phyloP scores from a whole-genome alignment of 139 green algal genomes.

The Chlamydomonas sp. region DNA sequence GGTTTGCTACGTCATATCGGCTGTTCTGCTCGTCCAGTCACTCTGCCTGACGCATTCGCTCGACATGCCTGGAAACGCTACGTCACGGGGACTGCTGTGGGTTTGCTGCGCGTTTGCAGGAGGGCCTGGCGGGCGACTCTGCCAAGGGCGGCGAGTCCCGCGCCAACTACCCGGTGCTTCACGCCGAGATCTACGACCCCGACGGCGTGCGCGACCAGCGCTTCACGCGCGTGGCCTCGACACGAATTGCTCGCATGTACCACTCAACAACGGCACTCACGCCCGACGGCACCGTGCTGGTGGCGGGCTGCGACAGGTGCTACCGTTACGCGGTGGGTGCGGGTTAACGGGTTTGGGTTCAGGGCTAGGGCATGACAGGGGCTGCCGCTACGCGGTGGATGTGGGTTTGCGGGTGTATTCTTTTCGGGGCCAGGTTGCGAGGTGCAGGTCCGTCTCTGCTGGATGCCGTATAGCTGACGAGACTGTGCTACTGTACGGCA shows the following conservation, averaged over 20 bases:
- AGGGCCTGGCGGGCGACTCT: constrained; percentile 38
- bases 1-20: too few relatives aligned
- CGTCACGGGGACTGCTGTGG: too few relatives aligned
- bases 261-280: constrained; percentile 41
- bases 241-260: constrained; percentile 32
- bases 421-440: too few relatives aligned
- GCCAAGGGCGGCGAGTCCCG: constrained; percentile 23
- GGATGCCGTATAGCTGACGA: too few relatives aligned
- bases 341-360: too few relatives aligned
- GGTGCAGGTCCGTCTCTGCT: too few relatives aligned
- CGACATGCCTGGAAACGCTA: too few relatives aligned
- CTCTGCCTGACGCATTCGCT: too few relatives aligned
- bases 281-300: constrained; percentile 41
- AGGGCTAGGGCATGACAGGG: constrained; percentile 24
- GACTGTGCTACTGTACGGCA: too few relatives aligned
- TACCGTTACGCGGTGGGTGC: not conserved
- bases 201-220: not conserved
- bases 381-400: not conserved
- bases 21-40: too few relatives aligned
- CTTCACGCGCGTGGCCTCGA: not conserved
- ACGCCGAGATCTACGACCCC: constrained; percentile 33
- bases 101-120: not conserved
- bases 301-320: constrained; percentile 48
- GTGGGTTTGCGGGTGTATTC: too few relatives aligned
- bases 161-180: constrained; percentile 31